Evolutionary conservation across 495 filamentous ascomycete genomes (phyloP), one percentile per base, ranked within the genome.

Genomic region (Trichoderma orchidacearum): DNA sequence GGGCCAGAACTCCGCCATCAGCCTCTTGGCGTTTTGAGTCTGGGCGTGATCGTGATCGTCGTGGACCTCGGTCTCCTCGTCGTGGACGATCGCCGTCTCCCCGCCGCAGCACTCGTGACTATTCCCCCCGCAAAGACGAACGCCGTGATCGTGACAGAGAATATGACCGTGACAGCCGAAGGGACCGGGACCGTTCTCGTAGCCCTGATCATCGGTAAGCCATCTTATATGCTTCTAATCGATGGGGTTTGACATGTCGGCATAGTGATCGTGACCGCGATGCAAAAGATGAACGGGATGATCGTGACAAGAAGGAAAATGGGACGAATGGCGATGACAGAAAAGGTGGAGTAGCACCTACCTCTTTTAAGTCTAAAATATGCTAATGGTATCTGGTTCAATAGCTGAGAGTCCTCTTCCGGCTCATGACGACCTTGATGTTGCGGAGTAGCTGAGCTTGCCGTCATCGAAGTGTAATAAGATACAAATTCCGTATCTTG

Each of bases 21-120:
- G 94, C 94, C 48, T 96, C 92, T 55, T 99, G 93, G 93, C 86
- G 93, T 45, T 99, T 97, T 64, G 93, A 99, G 67, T 89, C 86
- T 62, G 86, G 85, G 45, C 84, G 88, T 72, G 86, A 89, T 59
- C 83, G 83, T 66, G 83, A 85, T 55, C 79, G 79, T 62, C 77
- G 80, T 27, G 75, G 75, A 63, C 75, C 80, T 56, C 83, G 86
- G 64, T 89, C 93, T 63, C 93, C 89, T 62, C 87, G 90, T 62
- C 83, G 86, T 61, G 78, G 80, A 23, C 81, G 82, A 54, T 85
- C 83, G 51, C 82, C 87, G 34, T 89, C 87, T 36, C 85, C 86
- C 36, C 83, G 87, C 51, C 87, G 86, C 36, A 77, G 82, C 64
- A 82, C 85, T 66, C 82, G 85, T 28, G 89, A 93, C 58, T 91